phyloP scores from a whole-genome alignment of 768 basidiomycete species.

The Hericium alpestre region DNA sequence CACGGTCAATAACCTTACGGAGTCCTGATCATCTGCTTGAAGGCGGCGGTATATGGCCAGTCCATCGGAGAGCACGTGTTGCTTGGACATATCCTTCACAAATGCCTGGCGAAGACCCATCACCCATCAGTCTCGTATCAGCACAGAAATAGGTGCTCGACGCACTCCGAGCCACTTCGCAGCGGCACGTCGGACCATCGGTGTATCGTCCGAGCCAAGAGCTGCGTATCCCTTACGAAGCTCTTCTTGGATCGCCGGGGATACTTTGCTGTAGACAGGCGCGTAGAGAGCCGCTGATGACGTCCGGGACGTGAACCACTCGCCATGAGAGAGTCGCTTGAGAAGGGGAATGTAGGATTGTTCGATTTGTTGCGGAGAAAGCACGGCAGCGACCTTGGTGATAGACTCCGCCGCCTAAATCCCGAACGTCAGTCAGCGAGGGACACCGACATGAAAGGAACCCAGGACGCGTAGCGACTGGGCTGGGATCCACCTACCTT shows the following conservation, averaged over 20 bases:
- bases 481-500: conserved; percentile 49
- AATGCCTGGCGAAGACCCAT: conserved; percentile 43
- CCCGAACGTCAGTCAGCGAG: conserved; percentile 1
- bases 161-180: conserved; percentile 93
- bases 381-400: conserved; percentile 71
- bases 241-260: conserved; percentile 69
- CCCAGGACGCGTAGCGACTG: not conserved
- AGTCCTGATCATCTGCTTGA: conserved; percentile 94
- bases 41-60: conserved; percentile 89
- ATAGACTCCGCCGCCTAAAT: conserved; percentile 89
- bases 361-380: conserved; percentile 75
- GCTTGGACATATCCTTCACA: conserved; percentile 67
- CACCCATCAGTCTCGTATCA: not conserved
- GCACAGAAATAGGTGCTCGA: conserved; percentile 13
- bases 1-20: conserved; percentile 89
- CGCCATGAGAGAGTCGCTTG: conserved; percentile 79
- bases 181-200: conserved; percentile 95
- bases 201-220: conserved; percentile 88
- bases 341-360: conserved; percentile 86
- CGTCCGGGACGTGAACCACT: conserved; percentile 98
- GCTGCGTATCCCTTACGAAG: conserved; percentile 75
- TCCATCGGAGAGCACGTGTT: conserved; percentile 76
- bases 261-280: conserved; percentile 77
- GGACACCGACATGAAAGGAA: not conserved
- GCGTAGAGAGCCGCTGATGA: conserved; percentile 91